Base-by-base conservation (phyloP, 441 rosid genomes). In the Erodium texanum region DNA sequence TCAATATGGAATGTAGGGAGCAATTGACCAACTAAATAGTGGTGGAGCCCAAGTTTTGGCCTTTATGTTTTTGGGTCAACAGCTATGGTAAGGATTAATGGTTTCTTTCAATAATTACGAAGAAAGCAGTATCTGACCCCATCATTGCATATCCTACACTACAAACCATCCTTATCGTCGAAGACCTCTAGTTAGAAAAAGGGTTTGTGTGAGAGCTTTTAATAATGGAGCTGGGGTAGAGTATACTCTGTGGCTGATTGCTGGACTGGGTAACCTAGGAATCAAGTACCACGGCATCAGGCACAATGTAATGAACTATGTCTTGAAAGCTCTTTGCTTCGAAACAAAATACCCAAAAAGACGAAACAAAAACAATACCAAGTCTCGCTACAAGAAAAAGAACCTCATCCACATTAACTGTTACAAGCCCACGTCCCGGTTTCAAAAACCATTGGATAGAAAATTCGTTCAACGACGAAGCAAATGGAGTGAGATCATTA, bases 231-330 rank as follows among this genome's bases (percentile, higher is more conserved):
- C 79, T 75, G 77, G 84, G 81, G 78, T 85, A 71, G 98, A 93
- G 79, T 93, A 85, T 61, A 89, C 97, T 22, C 98, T 93, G 45
- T 93, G 98, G 96, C 84, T 90, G 66, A 79, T 93, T 75, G 97
- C 87, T 24, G 98, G 97, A 32, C 74, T 89, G 83, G 98, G 98
- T 2, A 90, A 93, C 76, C 98, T 97, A 43, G 98, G 97, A 68
- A 90, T 75, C 75, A 93, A 93, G 89, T 93, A 89, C 84, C 86
- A 87, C 45, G 97, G 97, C 80, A 90, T 96, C 27, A 78, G 98
- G 78, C 98, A 93, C 85, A 93, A 90, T 82, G 96, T 93, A 89
- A 80, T 66, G 58, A 16, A 73, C 18, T 50, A 3, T 20, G 0
- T 29, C 2, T 7, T 20, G 22, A 7, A 6, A 20, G 54, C 15